Base-by-base conservation (phyloP, 2,329 filamentous ascomycete genomes). In the Fusarium irregulare region DNA sequence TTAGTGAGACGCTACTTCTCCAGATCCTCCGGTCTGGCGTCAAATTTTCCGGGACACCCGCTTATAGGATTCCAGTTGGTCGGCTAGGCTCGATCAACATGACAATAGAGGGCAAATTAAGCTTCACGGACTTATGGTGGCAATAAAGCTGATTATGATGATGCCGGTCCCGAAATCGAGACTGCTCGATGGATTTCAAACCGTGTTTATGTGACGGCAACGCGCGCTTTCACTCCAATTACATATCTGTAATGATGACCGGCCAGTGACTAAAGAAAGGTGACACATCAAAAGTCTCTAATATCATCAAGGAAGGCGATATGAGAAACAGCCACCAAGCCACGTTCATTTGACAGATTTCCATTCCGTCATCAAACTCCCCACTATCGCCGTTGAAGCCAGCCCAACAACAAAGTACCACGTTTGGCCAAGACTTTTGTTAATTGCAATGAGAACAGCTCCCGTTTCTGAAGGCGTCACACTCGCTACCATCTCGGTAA, bases 321-420 rank as follows among this genome's bases (percentile, higher is more conserved):
- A 37, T n/a, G 18, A 7, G 18, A 37, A 7, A 37, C 3, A n/a
- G 34, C 18, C 18, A 4, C 1, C 4, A n/a, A 37, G 34, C 10
- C 34, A 37, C n/a, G 0, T 11, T 27, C 21, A 21, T 28, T 63
- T 70, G 0, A 70, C 57, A 2, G 62, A 70, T 40, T 51, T 34
- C 66, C 67, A 70, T 27, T 67, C 67, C 1, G 50, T 55, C 37
- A 59, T 44, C 7, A 70, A 14, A 11, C 62, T 64, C 3, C 67
- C 62, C 18, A 70, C 21, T 20, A 70, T 64, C 1, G 57, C 54
- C 5, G 42, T 18, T 3, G 57, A 70, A 7, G 66, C 57, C 8
- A 70, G 11, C 2, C 66, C 66, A 28, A 47, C 51, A 4, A 67
- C 32, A 2, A 70, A 34, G 41, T 64, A 67, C 50, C 62, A 70